These are phyloP conservation scores for Mycocentrospora acerina DNA, from an alignment of 2,329 filamentous ascomycete genomes.

Conservation along the genomic window DNA sequence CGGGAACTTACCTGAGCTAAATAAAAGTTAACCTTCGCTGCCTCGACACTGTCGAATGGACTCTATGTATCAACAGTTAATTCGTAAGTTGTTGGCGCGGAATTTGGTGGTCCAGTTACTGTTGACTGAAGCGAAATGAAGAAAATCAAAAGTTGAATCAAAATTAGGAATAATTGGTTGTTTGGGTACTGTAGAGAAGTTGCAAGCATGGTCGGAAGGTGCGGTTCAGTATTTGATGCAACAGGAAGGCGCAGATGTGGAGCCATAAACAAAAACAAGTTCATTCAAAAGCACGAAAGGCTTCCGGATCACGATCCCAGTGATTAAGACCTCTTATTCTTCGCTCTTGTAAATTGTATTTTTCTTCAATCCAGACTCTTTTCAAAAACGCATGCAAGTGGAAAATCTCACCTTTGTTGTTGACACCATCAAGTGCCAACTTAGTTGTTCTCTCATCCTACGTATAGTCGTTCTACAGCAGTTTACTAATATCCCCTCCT, in stretches of 20 bases:
- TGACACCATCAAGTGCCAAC: conserved; percentile 55
- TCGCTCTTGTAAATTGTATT: no score
- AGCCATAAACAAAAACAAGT: conserved; percentile 5
- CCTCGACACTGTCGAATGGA: no score
- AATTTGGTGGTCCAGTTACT: no score
- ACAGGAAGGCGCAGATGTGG: conserved; percentile 6
- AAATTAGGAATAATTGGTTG: conserved; percentile 6
- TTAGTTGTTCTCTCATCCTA: conserved; percentile 63
- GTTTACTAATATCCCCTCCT: conserved; percentile 57
- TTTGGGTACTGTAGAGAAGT: conserved; percentile 17
- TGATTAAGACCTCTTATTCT: no score
- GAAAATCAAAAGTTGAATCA: neutral
- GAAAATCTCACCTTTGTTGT: conserved; percentile 57
- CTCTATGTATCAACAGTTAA: no score
- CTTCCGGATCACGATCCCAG: no score
- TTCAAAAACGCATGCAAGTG: conserved; percentile 50
- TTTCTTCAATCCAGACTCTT: neutral
- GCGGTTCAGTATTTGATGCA: neutral
- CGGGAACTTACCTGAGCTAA: no score
- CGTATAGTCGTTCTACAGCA: conserved; percentile 65
- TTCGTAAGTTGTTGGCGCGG: no score
- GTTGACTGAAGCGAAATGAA: neutral
- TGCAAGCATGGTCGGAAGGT: conserved; percentile 11
- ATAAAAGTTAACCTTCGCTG: no score
- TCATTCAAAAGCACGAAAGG: no score